phyloP scores from a whole-genome alignment of 345 rosid species.

The Cardamine chenopodiifolia region DNA sequence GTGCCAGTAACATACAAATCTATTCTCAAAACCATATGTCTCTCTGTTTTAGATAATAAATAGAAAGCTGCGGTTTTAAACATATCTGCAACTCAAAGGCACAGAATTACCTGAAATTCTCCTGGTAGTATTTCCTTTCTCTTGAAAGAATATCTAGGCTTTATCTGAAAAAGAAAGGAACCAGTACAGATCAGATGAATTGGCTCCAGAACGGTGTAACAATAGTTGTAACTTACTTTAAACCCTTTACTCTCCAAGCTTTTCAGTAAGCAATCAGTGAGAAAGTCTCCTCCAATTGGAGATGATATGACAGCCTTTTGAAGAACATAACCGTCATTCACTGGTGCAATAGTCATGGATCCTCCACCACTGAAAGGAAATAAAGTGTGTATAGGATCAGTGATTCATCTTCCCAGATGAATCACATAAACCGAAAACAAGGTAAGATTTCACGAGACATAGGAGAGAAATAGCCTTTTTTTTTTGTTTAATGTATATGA shows the following conservation, averaged over 20 bases:
- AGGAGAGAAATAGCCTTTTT: background rate
- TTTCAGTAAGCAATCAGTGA: constrained; percentile 87
- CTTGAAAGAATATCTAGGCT: constrained; percentile 94
- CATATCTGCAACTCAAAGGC: constrained; percentile 2
- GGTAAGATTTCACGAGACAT: background rate
- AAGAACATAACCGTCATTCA: constrained; percentile 93
- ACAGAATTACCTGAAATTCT: constrained; percentile 68
- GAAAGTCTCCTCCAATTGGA: constrained; percentile 91
- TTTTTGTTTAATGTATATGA: background rate
- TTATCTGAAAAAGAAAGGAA: constrained; percentile 59
- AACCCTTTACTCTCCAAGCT: constrained; percentile 94
- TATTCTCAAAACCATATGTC: background rate
- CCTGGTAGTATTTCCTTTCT: constrained; percentile 87
- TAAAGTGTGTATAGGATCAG: constrained; percentile 7
- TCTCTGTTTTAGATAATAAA: background rate
- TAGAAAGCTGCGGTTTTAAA: background rate
- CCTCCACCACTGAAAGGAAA: constrained; percentile 83
- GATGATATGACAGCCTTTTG: constrained; percentile 83
- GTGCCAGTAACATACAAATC: background rate
- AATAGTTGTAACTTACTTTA: constrained; percentile 53
- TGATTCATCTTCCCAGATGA: background rate
- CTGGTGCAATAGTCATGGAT: constrained; percentile 88
- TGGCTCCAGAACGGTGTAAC: background rate
- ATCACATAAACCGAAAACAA: background rate
- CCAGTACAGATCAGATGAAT: constrained; percentile 6